Evolutionary conservation across 306 rosid species (phyloP).

Genomic region (Cicer pinnatifidum): DNA sequence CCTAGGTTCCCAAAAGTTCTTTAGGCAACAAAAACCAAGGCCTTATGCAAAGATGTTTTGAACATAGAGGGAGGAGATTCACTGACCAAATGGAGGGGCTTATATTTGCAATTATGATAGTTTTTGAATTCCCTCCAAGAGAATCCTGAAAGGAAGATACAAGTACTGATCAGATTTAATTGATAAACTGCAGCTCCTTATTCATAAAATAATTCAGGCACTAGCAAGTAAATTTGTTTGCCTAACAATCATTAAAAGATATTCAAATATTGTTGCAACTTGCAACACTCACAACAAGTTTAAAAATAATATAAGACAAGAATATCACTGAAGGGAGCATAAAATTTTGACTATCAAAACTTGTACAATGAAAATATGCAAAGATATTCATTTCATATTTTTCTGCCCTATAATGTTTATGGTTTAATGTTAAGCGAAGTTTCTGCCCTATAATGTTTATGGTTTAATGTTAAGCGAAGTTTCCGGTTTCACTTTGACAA

Average conservation of each 20-base stretch:
- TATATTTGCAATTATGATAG: slow-evolving; percentile 87
- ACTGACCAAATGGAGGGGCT: slow-evolving; percentile 92
- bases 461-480: background rate
- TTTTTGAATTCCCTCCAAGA: slow-evolving; percentile 93
- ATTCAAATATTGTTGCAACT: background rate
- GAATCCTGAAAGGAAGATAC: slow-evolving; percentile 77
- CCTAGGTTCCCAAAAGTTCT: background rate
- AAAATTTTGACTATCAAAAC: background rate
- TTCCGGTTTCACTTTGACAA: slow-evolving; percentile 18
- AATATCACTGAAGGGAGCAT: slow-evolving; percentile 33
- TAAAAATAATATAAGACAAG: slow-evolving; percentile 11
- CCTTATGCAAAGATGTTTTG: slow-evolving; percentile 30
- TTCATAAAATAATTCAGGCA: slow-evolving; percentile 17
- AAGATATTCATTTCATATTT: slow-evolving; percentile 22
- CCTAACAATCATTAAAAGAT: background rate
- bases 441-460: slow-evolving; percentile 13
- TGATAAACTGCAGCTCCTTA: slow-evolving; percentile 21
- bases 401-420: slow-evolving; percentile 20
- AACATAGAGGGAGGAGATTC: slow-evolving; percentile 38
- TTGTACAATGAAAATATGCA: background rate
- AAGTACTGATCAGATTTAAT: slow-evolving; percentile 31
- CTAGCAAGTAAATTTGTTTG: background rate
- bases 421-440: background rate
- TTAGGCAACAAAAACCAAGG: slow-evolving; percentile 21
- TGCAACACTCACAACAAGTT: slow-evolving; percentile 28